These are phyloP conservation scores for Toxoplasma gondii DNA, from an alignment of 169 alveolate genomes.

Conservation along the genomic window DNA sequence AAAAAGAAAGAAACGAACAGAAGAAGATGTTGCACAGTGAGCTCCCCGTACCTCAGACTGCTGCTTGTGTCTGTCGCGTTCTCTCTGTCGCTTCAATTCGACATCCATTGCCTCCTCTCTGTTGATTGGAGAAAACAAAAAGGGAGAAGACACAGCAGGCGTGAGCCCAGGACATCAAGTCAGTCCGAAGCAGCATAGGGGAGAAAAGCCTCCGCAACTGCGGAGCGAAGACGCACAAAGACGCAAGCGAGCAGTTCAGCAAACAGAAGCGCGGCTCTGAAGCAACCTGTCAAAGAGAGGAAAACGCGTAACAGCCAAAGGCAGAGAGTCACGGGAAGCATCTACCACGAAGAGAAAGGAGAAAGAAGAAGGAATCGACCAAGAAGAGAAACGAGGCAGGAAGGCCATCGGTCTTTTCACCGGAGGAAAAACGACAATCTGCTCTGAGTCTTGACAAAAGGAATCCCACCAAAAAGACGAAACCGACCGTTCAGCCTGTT, in stretches of 20 bases:
- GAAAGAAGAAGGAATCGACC: not conserved
- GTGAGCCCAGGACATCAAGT: not conserved
- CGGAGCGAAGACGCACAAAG: too few species aligned
- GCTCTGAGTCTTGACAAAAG: too few species aligned
- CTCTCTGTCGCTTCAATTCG: not conserved
- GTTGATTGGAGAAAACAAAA: not conserved
- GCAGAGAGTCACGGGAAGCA: not conserved
- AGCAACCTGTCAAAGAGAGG: not conserved
- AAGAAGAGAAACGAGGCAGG: too few species aligned
- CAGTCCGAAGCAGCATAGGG: not conserved
- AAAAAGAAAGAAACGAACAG: too few species aligned
- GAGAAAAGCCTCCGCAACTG: too few species aligned
- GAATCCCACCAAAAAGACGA: too few species aligned
- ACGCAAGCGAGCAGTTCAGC: not conserved
- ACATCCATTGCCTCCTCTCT: conserved; percentile 37
- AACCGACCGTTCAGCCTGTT: too few species aligned
- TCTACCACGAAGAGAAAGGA: too few species aligned
- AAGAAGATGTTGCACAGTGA: too few species aligned
- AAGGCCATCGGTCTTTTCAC: too few species aligned
- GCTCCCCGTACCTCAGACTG: not conserved
- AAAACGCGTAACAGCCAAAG: not conserved
- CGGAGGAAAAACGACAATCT: too few species aligned
- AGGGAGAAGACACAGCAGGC: not conserved
- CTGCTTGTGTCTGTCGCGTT: not conserved
- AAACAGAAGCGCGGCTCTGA: not conserved